phyloP scores from a whole-genome alignment of 129 eudicot species.

The Silybum marianum region DNA sequence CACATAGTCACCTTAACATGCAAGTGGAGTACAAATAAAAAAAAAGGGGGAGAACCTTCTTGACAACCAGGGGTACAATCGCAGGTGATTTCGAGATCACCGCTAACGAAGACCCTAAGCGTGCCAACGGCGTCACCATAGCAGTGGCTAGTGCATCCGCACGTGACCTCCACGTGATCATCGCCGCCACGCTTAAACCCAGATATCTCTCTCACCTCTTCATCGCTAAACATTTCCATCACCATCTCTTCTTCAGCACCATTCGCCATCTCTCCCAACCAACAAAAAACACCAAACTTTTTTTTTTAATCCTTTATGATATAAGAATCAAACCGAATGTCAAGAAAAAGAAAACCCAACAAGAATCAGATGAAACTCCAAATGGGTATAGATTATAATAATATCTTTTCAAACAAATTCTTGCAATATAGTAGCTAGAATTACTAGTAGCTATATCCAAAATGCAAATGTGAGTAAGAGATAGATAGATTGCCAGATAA shows the following conservation, averaged over 20 bases:
- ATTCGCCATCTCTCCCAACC: conserved; percentile 16
- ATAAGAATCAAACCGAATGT: conserved; percentile 13
- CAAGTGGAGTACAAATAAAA: conserved; percentile 15
- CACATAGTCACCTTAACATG: conserved; percentile 35
- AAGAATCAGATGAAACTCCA: conserved; percentile 8
- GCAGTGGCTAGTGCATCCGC: conserved; percentile 78
- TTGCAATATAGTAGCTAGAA: background rate
- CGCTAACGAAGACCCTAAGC: conserved; percentile 65
- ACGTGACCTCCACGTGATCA: conserved; percentile 75
- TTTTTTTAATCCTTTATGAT: background rate
- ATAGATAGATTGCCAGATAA: background rate
- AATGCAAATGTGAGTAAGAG: conserved; percentile 14
- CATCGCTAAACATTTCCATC: conserved; percentile 56
- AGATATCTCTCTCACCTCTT: conserved; percentile 63
- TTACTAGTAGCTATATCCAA: background rate
- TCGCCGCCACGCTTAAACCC: conserved; percentile 47
- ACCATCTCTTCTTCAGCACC: conserved; percentile 15
- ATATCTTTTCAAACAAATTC: background rate
- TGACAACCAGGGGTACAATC: conserved; percentile 83
- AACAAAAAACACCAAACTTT: background rate
- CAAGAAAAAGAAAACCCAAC: background rate
- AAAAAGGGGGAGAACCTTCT: conserved; percentile 45
- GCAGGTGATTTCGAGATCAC: conserved; percentile 65
- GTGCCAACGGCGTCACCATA: conserved; percentile 79
- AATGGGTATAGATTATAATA: background rate